Evolutionary conservation across 2,329 filamentous ascomycete species (phyloP).

Genomic region (Hymenoscyphus occultus): DNA sequence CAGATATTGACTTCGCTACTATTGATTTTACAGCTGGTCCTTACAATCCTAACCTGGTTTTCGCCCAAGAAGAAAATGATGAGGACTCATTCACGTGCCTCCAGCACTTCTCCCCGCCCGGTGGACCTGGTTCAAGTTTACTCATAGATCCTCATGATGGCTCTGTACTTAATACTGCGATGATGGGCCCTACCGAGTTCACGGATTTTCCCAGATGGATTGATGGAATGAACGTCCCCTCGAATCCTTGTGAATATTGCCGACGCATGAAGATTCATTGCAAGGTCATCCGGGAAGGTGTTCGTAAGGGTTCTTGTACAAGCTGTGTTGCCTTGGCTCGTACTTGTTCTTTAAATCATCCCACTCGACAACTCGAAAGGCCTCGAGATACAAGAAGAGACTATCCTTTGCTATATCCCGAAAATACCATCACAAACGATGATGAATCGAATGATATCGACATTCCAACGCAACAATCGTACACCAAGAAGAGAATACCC

Average conservation of each 20-base stretch:
- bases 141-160: slow-evolving; percentile 32
- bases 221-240: slow-evolving; percentile 31
- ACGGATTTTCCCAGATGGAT: slow-evolving; percentile 38
- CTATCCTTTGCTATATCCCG: slow-evolving; percentile 10
- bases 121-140: slow-evolving; percentile 34
- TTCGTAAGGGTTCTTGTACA: slow-evolving; percentile 58
- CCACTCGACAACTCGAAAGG: background rate
- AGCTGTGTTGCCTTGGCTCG: slow-evolving; percentile 59
- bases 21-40: slow-evolving; percentile 30
- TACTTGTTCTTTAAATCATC: slow-evolving; percentile 54
- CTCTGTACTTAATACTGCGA: slow-evolving; percentile 36
- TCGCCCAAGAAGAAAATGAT: slow-evolving; percentile 56
- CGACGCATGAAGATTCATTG: slow-evolving; percentile 52
- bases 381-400: slow-evolving; percentile 4
- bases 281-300: slow-evolving; percentile 59
- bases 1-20: slow-evolving; percentile 18
- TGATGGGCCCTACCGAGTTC: slow-evolving; percentile 44
- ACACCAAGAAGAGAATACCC: slow-evolving; percentile 25
- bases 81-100: slow-evolving; percentile 59
- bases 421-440: slow-evolving; percentile 11
- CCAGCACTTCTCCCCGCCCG: slow-evolving; percentile 51
- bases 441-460: background rate
- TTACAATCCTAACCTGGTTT: slow-evolving; percentile 49
- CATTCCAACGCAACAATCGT: slow-evolving; percentile 14
- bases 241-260: slow-evolving; percentile 51